phyloP scores from a whole-genome alignment of 108 stramenopile genomes.

The Discostella stelligeroides region DNA sequence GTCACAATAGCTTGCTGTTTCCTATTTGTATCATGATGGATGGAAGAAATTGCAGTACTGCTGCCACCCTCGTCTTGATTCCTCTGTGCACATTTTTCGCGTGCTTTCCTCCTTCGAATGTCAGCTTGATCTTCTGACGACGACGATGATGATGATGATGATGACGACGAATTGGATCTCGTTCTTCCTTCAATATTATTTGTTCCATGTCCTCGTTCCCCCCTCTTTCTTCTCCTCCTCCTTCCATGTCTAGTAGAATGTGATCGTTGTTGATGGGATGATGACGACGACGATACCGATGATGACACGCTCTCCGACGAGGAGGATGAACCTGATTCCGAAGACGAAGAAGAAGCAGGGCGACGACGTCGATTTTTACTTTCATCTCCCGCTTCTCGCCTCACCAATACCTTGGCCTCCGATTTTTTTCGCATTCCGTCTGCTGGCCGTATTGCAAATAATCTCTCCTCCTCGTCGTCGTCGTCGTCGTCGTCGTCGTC shows the following conservation, averaged over 20 bases:
- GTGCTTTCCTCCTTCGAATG: constrained; percentile 33
- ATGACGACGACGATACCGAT: constrained; percentile 34
- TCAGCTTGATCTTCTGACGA: constrained; percentile 49
- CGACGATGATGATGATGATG: constrained; percentile 32
- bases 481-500: constrained; percentile 29
- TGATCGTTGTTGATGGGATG: constrained; percentile 23
- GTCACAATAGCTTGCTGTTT: neutral
- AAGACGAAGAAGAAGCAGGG: constrained; percentile 36
- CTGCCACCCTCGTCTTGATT: neutral
- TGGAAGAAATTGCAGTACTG: neutral
- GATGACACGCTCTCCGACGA: constrained; percentile 26
- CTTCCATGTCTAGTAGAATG: too few relatives aligned
- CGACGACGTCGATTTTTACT: constrained; percentile 32
- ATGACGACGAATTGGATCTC: constrained; percentile 37
- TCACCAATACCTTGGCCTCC: constrained; percentile 41
- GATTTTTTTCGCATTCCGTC: constrained; percentile 21
- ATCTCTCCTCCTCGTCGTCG: constrained; percentile 51
- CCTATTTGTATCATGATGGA: neutral
- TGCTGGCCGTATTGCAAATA: constrained; percentile 32
- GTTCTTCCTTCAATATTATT: too few relatives aligned
- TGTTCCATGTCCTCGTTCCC: constrained; percentile 18
- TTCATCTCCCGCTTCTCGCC: constrained; percentile 27
- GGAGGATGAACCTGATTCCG: constrained; percentile 27
- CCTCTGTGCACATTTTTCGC: constrained; percentile 19
- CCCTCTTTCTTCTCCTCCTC: constrained; percentile 20